Evolutionary conservation across 495 filamentous ascomycete genomes (phyloP), one percentile per base, ranked within the genome.

Genomic region (Talaromyces stipitatus): DNA sequence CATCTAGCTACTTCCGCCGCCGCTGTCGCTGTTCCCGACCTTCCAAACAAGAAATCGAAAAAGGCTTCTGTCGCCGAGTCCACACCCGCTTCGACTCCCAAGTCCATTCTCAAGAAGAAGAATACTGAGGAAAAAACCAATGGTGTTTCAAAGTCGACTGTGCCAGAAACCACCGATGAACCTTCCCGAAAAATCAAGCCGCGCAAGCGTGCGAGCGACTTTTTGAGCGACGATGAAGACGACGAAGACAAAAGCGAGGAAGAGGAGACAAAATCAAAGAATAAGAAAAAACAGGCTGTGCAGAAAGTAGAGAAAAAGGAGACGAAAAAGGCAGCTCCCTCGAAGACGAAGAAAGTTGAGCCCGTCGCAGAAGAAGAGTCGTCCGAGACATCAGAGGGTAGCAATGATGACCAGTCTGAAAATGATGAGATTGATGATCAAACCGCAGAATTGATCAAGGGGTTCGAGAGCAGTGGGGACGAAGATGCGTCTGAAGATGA

Each of bases 381-480:
- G 18, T 55, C 66, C 23, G 66, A 62, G 50, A 60, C 64, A 36
- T 55, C 50, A 23, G 64, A 58, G 27, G 62, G 57, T 27, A 72
- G 73, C 29, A 67, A 64, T 4, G 63, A 70, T 24, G 67, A 66
- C 32, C 73, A 78, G 1, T 64, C 66, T 24, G 63, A 66, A 4
- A 72, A 74, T 22, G 71, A 72, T 8, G 79, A 75, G 50, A 68
- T 72, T 14, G 85, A 85, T 61, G 87, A 90, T 63, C 85, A 88
- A 62, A 90, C 81, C 60, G 82, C 75, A 62, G 89, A 77, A 50
- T 83, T 83, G 58, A 84, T 85, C 64, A 85, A 78, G 62, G 88
- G 88, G 18, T 90, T 96, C 64, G 91, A 96, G 69, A 91, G 86
- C 71, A 88, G 85, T 58, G 82, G 84, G 45, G 86, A 88, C 43